A percentile compares a stretch with the other conserved stretches of the same genome.
These are phyloP conservation scores for Aspergillus spinulosporus DNA, from an alignment of 2,329 filamentous ascomycete species.

Conservation along the genomic window DNA sequence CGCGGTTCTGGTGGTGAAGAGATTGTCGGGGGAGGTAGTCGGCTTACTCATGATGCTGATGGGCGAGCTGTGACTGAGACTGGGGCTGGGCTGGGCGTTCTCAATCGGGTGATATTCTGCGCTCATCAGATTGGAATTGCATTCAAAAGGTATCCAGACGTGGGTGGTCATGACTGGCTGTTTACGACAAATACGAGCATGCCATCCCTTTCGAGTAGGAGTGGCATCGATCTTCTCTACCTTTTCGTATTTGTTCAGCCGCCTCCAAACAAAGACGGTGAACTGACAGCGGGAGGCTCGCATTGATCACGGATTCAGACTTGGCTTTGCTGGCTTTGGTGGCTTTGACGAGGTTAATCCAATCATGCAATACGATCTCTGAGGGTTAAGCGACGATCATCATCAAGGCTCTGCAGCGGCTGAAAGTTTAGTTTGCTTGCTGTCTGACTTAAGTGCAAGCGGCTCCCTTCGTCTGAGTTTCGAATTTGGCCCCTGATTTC, in stretches of 20 bases:
- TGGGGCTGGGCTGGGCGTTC: too few relatives aligned
- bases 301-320: slow-evolving; percentile 1
- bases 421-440: background rate
- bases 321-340: background rate
- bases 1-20: too few relatives aligned
- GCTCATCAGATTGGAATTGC: too few relatives aligned
- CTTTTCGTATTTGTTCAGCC: slow-evolving; percentile 11
- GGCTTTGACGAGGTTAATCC: background rate
- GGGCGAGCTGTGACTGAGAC: too few relatives aligned
- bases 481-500: background rate
- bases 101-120: too few relatives aligned
- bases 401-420: background rate
- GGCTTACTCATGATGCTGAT: too few relatives aligned
- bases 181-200: slow-evolving; percentile 7
- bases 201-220: background rate
- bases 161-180: background rate
- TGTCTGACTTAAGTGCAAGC: background rate
- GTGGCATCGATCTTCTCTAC: background rate
- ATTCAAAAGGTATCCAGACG: too few relatives aligned
- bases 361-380: background rate
- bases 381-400: background rate
- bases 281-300: background rate
- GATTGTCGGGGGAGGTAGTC: too few relatives aligned
- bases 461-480: background rate
- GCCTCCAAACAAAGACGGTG: background rate